Conservation (phyloP, 176 grass and related monocot species). For the Chrysopogon serrulatus region DNA sequence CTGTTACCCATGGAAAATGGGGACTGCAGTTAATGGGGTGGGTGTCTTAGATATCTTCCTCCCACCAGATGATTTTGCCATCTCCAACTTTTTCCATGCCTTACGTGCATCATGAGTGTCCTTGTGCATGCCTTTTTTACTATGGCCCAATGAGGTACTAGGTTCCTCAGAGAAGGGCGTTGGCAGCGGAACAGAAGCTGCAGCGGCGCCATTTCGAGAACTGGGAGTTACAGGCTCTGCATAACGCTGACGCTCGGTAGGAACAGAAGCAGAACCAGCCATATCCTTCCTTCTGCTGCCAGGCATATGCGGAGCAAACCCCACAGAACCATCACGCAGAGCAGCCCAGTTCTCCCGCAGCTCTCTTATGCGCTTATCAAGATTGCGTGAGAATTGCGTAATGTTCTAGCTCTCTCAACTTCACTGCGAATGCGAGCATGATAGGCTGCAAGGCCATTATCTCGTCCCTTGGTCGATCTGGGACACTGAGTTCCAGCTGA, state of each 20-base stretch:
- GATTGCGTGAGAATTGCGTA: conserved; percentile 42
- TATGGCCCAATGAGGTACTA: background rate
- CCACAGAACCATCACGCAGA: conserved; percentile 52
- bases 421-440: background rate
- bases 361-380: conserved; percentile 36
- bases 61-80: conserved; percentile 37
- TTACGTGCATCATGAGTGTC: conserved; percentile 29
- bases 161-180: background rate
- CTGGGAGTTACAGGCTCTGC: background rate
- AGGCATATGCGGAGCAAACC: conserved; percentile 28
- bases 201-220: background rate
- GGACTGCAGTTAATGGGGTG: conserved; percentile 7
- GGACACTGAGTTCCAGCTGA: conserved; percentile 1
- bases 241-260: background rate
- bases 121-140: conserved; percentile 5
- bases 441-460: background rate
- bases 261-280: background rate
- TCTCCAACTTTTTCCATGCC: conserved; percentile 87
- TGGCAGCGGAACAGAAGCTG: conserved; percentile 3
- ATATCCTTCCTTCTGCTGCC: conserved; percentile 11
- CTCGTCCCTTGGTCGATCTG: background rate
- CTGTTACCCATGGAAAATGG: conserved; percentile 43
- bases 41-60: conserved; percentile 29
- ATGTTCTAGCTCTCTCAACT: conserved; percentile 42
- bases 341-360: conserved; percentile 58